These are phyloP conservation scores for Tulasnella sp. DNA, from an alignment of 768 basidiomycete species.

Conservation along the genomic window DNA sequence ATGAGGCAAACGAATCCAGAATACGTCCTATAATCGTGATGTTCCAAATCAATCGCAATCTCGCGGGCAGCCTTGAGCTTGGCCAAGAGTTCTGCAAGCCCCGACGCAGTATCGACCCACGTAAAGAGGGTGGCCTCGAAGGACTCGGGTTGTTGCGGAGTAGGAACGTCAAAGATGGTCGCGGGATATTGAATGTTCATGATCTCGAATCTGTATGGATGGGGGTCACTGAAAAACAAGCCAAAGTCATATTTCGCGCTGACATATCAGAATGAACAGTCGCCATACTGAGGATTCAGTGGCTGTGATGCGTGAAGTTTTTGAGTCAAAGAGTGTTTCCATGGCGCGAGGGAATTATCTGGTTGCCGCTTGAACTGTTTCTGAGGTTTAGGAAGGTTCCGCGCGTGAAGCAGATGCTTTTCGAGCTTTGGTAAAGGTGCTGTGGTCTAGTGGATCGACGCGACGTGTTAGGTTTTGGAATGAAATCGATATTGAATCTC, in stretches of 20 bases:
- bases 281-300: constrained; percentile 46
- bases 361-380: constrained; percentile 48
- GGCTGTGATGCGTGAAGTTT: constrained; percentile 83
- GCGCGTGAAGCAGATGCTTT: constrained; percentile 52
- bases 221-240: constrained; percentile 26
- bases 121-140: constrained; percentile 60
- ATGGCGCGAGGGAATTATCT: constrained; percentile 49
- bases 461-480: constrained; percentile 4
- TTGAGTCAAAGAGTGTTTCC: constrained; percentile 57
- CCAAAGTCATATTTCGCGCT: too few species aligned
- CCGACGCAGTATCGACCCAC: constrained; percentile 52
- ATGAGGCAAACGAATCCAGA: constrained; percentile 85
- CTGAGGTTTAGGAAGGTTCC: constrained; percentile 75
- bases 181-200: constrained; percentile 59
- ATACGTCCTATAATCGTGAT: constrained; percentile 81
- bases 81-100: constrained; percentile 53
- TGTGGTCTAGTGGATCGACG: background rate
- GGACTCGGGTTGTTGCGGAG: constrained; percentile 43
- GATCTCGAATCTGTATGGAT: constrained; percentile 86
- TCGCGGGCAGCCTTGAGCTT: constrained; percentile 50
- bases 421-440: background rate
- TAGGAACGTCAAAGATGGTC: constrained; percentile 43
- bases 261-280: background rate
- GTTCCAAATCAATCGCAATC: constrained; percentile 90
- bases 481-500: too few species aligned